These are phyloP conservation scores for Beauveria asiatica DNA, from an alignment of 2,329 filamentous ascomycete species.

Conservation along the genomic window DNA sequence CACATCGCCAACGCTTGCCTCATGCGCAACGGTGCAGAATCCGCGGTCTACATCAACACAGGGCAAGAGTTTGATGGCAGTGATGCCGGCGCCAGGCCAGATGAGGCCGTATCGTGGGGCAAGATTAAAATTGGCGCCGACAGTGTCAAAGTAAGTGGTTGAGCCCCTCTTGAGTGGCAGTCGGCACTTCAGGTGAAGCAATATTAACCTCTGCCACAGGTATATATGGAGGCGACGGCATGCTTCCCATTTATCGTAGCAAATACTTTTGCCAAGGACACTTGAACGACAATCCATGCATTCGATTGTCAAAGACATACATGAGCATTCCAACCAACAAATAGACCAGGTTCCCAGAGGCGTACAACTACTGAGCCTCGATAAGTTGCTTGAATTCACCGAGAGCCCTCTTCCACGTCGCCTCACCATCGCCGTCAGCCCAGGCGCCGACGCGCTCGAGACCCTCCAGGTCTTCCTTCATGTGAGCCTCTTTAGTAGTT, in stretches of 20 bases:
- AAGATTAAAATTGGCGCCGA: conserved; percentile 90
- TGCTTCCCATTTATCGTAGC: conserved; percentile 60
- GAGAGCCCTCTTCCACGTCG: conserved; percentile 41
- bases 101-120: conserved; percentile 97
- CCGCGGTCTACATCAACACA: conserved; percentile 95
- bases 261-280: conserved; percentile 55
- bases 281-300: conserved; percentile 14
- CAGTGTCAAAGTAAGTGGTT: conserved; percentile 67
- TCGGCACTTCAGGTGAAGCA: background rate
- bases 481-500: conserved; percentile 36
- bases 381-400: conserved; percentile 36
- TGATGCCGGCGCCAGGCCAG: conserved; percentile 87
- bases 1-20: conserved; percentile 96
- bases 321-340: background rate
- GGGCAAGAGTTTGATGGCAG: conserved; percentile 96
- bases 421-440: conserved; percentile 34
- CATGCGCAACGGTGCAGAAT: conserved; percentile 96
- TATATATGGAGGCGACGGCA: conserved; percentile 56
- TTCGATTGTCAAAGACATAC: background rate
- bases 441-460: conserved; percentile 31
- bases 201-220: conserved; percentile 27
- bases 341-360: background rate
- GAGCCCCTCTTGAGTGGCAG: background rate
- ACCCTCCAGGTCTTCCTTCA: conserved; percentile 41
- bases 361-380: background rate